Evolutionary conservation across 192 early-diverging fungal genomes (phyloP).

Genomic region (Coemansia brasiliensis): DNA sequence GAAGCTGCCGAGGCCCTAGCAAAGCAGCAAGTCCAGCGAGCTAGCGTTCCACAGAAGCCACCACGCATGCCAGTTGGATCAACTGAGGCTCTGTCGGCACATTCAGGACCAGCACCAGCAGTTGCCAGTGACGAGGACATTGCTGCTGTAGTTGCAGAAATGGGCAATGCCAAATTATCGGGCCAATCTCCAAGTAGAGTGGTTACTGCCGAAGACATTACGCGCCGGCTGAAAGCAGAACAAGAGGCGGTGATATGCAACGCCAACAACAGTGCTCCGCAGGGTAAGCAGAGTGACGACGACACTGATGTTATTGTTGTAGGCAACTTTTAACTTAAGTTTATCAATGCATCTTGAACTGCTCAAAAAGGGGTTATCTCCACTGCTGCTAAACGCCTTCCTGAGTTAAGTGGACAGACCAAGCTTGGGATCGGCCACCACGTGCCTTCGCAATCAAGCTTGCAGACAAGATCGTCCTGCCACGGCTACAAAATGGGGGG

Average conservation of each 20-base stretch:
- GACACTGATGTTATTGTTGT: constrained; percentile 31
- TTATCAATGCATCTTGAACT: too few relatives aligned
- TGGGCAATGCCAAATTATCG: constrained; percentile 17
- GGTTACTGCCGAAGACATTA: constrained; percentile 46
- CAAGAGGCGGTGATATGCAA: constrained; percentile 20
- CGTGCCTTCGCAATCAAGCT: constrained; percentile 1
- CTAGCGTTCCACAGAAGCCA: constrained; percentile 30
- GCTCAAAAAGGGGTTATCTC: too few relatives aligned
- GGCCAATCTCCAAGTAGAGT: not conserved
- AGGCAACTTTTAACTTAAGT: too few relatives aligned
- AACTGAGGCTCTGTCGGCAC: not conserved
- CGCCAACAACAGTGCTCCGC: constrained; percentile 2
- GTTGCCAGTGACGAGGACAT: constrained; percentile 51
- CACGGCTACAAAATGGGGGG: not conserved
- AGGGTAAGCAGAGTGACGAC: constrained; percentile 2
- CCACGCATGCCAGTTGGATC: constrained; percentile 18
- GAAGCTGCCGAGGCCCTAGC: constrained; percentile 48
- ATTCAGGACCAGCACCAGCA: not conserved
- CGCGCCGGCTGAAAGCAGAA: constrained; percentile 41
- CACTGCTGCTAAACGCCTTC: too few relatives aligned
- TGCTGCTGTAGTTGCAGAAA: constrained; percentile 40
- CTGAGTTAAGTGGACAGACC: too few relatives aligned
- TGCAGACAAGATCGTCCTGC: constrained; percentile 7
- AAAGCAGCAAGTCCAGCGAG: constrained; percentile 18
- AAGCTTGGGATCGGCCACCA: constrained; percentile 5